A percentile compares a stretch with the other conserved stretches of the same genome.
phyloP scores from a whole-genome alignment of 768 basidiomycete genomes.

The Panaeolus papilionaceus region DNA sequence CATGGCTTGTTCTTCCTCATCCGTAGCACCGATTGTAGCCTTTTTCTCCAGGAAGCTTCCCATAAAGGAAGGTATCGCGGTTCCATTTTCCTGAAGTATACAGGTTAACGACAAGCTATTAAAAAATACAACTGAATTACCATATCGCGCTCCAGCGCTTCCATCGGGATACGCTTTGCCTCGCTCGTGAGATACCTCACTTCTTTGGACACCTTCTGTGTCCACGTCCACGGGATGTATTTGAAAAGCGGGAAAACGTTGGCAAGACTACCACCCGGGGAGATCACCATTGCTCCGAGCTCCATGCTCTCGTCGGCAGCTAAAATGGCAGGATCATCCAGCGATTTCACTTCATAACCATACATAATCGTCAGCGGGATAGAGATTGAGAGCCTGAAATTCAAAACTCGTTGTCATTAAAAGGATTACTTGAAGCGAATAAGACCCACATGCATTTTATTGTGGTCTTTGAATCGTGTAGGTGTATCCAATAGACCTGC shows the following conservation, averaged over 20 bases:
- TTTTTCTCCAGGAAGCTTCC: constrained; percentile 26
- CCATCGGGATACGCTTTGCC: constrained; percentile 24
- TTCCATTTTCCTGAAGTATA: constrained; percentile 20
- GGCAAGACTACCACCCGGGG: constrained; percentile 20
- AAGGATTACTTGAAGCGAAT: no score
- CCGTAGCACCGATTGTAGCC: constrained; percentile 11
- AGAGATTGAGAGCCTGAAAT: constrained; percentile 22
- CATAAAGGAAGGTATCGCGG: constrained; percentile 21
- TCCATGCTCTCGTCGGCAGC: constrained; percentile 18
- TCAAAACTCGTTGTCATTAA: no score
- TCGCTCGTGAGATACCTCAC: constrained; percentile 16
- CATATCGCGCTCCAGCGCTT: constrained; percentile 15
- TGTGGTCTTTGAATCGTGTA: constrained; percentile 17
- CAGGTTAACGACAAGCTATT: no score
- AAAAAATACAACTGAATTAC: neutral
- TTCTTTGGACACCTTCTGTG: constrained; percentile 17
- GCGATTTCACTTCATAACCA: constrained; percentile 24
- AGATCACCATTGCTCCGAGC: constrained; percentile 1
- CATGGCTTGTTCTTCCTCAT: constrained; percentile 21
- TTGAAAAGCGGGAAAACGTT: constrained; percentile 23
- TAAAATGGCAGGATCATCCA: constrained; percentile 25
- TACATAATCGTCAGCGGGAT: constrained; percentile 25
- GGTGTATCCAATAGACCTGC: constrained; percentile 27
- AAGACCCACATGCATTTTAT: neutral
- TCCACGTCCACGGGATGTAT: constrained; percentile 23